phyloP scores from a whole-genome alignment of 805 yeast species.

The Clavispora carvajalis region DNA sequence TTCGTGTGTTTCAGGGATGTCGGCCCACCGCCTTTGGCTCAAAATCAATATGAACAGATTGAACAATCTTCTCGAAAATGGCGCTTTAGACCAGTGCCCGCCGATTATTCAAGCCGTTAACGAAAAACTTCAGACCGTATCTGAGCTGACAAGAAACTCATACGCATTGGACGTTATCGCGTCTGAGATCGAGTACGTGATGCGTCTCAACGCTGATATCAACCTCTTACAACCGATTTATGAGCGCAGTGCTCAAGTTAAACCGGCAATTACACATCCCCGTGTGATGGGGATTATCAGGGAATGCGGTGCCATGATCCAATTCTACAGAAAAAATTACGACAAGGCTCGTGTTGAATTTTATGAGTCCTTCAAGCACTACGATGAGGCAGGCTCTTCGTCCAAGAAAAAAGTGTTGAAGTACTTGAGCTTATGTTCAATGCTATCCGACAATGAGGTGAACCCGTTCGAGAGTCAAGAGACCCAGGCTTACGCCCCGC shows the following conservation, averaged over 20 bases:
- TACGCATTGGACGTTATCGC: conserved; percentile 62
- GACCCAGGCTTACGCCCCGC: conserved; percentile 46
- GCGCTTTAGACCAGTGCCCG: conserved; percentile 28
- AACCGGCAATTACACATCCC: conserved; percentile 71
- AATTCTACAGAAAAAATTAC: conserved; percentile 56
- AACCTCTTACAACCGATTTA: conserved; percentile 45
- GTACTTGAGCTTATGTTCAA: conserved; percentile 55
- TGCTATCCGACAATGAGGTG: conserved; percentile 59
- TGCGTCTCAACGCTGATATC: conserved; percentile 26
- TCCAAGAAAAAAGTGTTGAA: conserved; percentile 53
- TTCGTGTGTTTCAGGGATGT: conserved; percentile 13
- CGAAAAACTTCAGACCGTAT: conserved; percentile 26
- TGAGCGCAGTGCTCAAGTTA: conserved; percentile 36
- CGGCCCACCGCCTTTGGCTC: conserved; percentile 36
- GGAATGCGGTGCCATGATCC: conserved; percentile 71
- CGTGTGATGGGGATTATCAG: conserved; percentile 65
- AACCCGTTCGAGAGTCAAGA: conserved; percentile 73
- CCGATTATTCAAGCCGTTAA: conserved; percentile 34
- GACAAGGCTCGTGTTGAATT: conserved; percentile 61
- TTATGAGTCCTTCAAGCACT: conserved; percentile 40
- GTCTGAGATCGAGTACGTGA: conserved; percentile 52
- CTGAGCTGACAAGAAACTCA: conserved; percentile 43
- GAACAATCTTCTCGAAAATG: conserved; percentile 28
- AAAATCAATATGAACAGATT: conserved; percentile 44
- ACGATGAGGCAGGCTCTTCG: conserved; percentile 40